Conservation (phyloP, 768 basidiomycete species). For the Erythrobasidium yunnanense region DNA sequence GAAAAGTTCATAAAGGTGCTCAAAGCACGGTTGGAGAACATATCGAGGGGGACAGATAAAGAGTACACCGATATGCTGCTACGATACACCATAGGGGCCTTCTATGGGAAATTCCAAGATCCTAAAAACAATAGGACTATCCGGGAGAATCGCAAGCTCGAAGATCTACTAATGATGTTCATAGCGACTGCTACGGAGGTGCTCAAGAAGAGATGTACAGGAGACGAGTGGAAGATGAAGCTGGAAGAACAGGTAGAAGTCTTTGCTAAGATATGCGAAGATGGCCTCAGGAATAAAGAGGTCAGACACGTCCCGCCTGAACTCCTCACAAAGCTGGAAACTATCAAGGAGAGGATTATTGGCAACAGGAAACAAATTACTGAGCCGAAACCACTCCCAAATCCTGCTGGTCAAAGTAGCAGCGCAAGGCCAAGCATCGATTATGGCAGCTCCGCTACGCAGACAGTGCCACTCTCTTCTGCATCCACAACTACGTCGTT, state of each 20-base stretch:
- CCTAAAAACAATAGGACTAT: slow-evolving; percentile 76
- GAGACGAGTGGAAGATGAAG: slow-evolving; percentile 82
- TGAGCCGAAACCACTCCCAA: background rate
- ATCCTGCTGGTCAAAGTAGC: background rate
- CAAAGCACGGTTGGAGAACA: slow-evolving; percentile 76
- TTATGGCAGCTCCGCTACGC: background rate
- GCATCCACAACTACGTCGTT: background rate
- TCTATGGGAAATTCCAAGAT: slow-evolving; percentile 79
- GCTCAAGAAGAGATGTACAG: slow-evolving; percentile 67
- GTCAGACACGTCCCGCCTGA: slow-evolving; percentile 73
- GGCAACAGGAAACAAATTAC: background rate
- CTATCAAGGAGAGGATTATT: slow-evolving; percentile 12
- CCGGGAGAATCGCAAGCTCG: slow-evolving; percentile 93
- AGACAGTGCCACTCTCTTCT: background rate
- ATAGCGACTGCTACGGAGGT: slow-evolving; percentile 79
- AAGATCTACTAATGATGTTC: slow-evolving; percentile 92
- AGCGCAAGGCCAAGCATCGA: background rate
- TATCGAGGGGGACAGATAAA: slow-evolving; percentile 84
- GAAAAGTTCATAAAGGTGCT: slow-evolving; percentile 85
- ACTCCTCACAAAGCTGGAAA: slow-evolving; percentile 46
- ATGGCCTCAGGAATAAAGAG: slow-evolving; percentile 52
- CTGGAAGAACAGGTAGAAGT: slow-evolving; percentile 81
- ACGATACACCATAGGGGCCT: slow-evolving; percentile 78
- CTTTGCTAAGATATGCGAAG: slow-evolving; percentile 75
- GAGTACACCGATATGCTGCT: slow-evolving; percentile 58